Conservation (phyloP, 31 red algal genomes). For the Bonnemaisonia californica region DNA sequence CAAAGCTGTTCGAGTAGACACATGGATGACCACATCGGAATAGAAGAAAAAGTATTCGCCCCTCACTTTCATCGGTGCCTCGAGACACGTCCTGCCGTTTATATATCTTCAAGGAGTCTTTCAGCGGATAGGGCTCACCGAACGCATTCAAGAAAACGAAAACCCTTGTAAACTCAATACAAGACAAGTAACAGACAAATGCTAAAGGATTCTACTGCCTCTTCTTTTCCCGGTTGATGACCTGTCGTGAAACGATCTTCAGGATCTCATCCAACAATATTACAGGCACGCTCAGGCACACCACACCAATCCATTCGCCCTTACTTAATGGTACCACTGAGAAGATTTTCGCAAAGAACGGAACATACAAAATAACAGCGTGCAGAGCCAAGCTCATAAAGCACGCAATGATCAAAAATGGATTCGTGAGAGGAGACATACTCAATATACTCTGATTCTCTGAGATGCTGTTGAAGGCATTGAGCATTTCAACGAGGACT, state of each 20-base stretch:
- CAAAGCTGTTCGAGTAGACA: too few species aligned
- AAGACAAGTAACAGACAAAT: too few species aligned
- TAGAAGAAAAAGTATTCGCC: too few species aligned
- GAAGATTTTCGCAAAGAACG: slow-evolving; percentile 91
- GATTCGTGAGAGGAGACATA: slow-evolving; percentile 80
- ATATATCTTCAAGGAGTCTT: too few species aligned
- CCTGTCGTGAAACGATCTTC: slow-evolving; percentile 68
- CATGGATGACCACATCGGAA: too few species aligned
- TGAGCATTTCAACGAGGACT: slow-evolving; percentile 93
- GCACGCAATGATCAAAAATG: slow-evolving; percentile 83
- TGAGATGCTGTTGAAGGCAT: slow-evolving; percentile 90
- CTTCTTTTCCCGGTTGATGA: slow-evolving; percentile 41
- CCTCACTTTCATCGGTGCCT: too few species aligned
- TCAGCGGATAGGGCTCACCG: too few species aligned
- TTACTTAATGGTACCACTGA: slow-evolving; percentile 76
- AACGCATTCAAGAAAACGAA: too few species aligned
- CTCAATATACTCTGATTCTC: slow-evolving; percentile 89
- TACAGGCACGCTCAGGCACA: slow-evolving; percentile 78
- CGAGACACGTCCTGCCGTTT: too few species aligned
- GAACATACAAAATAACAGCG: slow-evolving; percentile 82
- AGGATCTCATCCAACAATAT: slow-evolving; percentile 88
- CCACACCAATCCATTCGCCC: slow-evolving; percentile 81
- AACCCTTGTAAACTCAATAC: too few species aligned
- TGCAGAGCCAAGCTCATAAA: slow-evolving; percentile 78
- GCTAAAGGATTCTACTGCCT: slow-evolving; percentile 44